Percentiles rank a stretch among this genome's conserved stretches.
phyloP scores from a whole-genome alignment of 768 basidiomycete species.

The Panellus pusillus region DNA sequence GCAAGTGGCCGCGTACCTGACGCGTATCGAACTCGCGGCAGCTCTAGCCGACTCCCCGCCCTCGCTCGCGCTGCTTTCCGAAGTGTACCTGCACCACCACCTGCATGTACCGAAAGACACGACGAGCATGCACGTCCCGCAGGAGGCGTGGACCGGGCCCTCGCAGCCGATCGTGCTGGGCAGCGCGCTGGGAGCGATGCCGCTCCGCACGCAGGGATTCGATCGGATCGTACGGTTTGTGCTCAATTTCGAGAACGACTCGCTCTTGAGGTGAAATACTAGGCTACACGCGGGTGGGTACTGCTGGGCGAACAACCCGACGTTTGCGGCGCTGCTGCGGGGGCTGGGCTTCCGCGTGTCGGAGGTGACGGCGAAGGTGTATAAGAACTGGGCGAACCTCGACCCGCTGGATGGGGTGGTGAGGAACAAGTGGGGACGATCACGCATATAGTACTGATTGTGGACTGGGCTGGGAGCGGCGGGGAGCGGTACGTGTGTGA shows the following conservation, averaged over 20 bases:
- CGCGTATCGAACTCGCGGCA: slow-evolving; percentile 10
- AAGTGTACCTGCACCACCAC: slow-evolving; percentile 16
- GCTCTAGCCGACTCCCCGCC: slow-evolving; percentile 9
- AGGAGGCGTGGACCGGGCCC: slow-evolving; percentile 10
- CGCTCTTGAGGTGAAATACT: too few species aligned
- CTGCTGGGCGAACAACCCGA: slow-evolving; percentile 22
- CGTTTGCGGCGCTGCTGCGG: slow-evolving; percentile 18
- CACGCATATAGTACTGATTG: slow-evolving; percentile 19
- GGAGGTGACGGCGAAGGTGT: slow-evolving; percentile 20
- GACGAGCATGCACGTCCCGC: slow-evolving; percentile 9
- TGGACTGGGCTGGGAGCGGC: slow-evolving; percentile 15
- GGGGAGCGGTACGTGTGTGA: slow-evolving; percentile 18
- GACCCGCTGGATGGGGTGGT: slow-evolving; percentile 7
- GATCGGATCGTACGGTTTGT: slow-evolving; percentile 10
- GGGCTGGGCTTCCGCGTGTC: slow-evolving; percentile 21
- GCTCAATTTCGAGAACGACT: too few species aligned
- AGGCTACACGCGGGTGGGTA: slow-evolving; percentile 10
- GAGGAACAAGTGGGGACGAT: slow-evolving; percentile 19
- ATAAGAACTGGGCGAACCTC: slow-evolving; percentile 20
- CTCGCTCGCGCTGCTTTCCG: slow-evolving; percentile 12
- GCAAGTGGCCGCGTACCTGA: slow-evolving; percentile 18
- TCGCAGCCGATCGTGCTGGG: slow-evolving; percentile 20
- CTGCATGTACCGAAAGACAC: slow-evolving; percentile 20
- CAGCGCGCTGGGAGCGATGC: slow-evolving; percentile 16
- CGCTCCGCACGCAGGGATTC: slow-evolving; percentile 14